Percentiles rank a stretch among this genome's conserved stretches.
Conservation (phyloP, 2,329 filamentous ascomycete species). For the Fusarium verticillioides region DNA sequence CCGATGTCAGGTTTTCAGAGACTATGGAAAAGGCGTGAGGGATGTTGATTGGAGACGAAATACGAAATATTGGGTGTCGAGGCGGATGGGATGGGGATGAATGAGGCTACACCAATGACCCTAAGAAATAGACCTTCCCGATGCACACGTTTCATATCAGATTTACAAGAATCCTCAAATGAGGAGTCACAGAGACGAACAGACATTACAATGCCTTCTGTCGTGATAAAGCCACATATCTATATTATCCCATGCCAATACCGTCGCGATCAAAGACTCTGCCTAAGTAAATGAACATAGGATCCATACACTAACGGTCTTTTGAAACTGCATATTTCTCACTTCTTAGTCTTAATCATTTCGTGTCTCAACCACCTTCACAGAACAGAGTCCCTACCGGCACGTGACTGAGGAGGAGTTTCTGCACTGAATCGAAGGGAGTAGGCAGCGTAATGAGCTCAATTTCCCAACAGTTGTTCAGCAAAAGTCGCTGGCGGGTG, state of each 20-base stretch:
- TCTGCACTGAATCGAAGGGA: not conserved
- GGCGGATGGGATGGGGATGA: not conserved
- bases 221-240: not conserved
- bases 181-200: fast-evolving
- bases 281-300: not conserved
- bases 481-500: fast-evolving
- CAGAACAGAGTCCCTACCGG: fast-evolving
- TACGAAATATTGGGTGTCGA: fast-evolving
- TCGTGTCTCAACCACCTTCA: fast-evolving
- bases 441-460: not conserved
- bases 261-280: not conserved
- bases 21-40: not conserved
- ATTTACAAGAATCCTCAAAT: fast-evolving
- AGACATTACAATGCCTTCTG: fast-evolving
- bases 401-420: fast-evolving
- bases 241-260: not conserved
- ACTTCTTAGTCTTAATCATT: fast-evolving
- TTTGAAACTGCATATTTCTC: not conserved
- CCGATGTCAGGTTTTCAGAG: no score
- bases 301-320: not conserved
- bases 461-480: fast-evolving
- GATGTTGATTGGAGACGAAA: fast-evolving
- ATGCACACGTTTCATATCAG: fast-evolving
- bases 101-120: not conserved
- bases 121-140: not conserved